A percentile compares a stretch with the other conserved stretches of the same genome.
Evolutionary conservation across 768 basidiomycete genomes (phyloP).

Genomic region (Tricholoma saponaceum): DNA sequence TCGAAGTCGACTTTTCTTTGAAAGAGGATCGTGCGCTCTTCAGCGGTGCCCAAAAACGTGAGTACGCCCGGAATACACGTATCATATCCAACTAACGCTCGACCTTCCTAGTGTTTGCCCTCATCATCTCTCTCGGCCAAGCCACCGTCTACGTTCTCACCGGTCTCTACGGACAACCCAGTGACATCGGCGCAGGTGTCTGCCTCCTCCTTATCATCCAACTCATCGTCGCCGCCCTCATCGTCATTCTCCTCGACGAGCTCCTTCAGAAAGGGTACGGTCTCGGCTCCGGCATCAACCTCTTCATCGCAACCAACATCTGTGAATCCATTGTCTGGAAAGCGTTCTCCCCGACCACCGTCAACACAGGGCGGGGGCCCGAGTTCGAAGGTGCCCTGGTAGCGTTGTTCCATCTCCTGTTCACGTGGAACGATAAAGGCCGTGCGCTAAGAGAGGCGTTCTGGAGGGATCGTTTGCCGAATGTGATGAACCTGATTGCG

Average conservation of each 20-base stretch:
- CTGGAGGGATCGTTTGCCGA: constrained; percentile 95
- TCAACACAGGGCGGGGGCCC: constrained; percentile 97
- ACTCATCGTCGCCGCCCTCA: constrained; percentile 87
- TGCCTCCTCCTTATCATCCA: constrained; percentile 96
- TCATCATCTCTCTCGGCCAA: constrained; percentile 95
- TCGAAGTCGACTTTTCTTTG: constrained; percentile 95
- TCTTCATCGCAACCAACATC: constrained; percentile 99
- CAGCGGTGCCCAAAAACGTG: constrained; percentile 95
- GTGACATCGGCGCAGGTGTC: constrained; percentile 92
- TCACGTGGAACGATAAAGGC: constrained; percentile 98
- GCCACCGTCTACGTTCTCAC: constrained; percentile 96
- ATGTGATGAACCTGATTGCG: constrained; percentile 95
- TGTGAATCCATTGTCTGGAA: constrained; percentile 99
- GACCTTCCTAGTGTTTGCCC: constrained; percentile 74
- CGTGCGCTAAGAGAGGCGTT: constrained; percentile 97
- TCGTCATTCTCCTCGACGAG: constrained; percentile 97
- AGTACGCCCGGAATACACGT: constrained; percentile 25
- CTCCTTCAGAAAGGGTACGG: constrained; percentile 99
- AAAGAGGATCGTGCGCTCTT: constrained; percentile 98
- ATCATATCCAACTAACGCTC: neutral
- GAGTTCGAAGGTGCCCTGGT: constrained; percentile 98
- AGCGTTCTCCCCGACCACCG: constrained; percentile 95
- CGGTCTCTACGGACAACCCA: constrained; percentile 92
- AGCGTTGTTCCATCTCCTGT: constrained; percentile 93
- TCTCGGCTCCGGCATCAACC: constrained; percentile 96